These are phyloP conservation scores for Sporisorium iseilematis-ciliati DNA, from an alignment of 1,284 basidiomycete species.

Conservation along the genomic window DNA sequence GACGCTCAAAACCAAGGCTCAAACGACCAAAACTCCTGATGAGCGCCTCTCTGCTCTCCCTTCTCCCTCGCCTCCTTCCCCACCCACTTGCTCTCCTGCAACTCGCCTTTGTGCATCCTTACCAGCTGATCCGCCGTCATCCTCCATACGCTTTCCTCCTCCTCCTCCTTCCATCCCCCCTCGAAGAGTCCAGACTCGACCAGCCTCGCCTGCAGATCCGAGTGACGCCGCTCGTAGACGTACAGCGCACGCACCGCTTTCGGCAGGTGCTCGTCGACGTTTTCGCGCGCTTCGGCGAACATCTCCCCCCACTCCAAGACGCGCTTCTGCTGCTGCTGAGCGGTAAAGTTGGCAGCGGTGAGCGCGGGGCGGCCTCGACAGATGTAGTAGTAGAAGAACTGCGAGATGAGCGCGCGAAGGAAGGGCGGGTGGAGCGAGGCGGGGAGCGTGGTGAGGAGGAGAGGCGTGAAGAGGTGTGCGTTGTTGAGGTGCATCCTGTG, in stretches of 20 bases:
- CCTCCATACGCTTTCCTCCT: conserved; percentile 10
- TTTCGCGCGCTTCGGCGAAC: conserved; percentile 6
- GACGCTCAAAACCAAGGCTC: conserved; percentile 12
- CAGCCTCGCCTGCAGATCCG: neutral
- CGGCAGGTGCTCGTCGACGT: conserved; percentile 42
- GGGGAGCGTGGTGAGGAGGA: conserved; percentile 13
- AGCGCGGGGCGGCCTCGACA: conserved; percentile 31
- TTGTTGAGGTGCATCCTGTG: conserved; percentile 50
- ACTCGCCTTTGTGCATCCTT: conserved; percentile 16
- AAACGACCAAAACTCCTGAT: conserved; percentile 43
- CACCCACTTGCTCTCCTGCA: conserved; percentile 11
- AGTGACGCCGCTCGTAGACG: conserved; percentile 11
- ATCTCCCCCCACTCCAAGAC: conserved; percentile 16
- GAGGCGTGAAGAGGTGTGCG: conserved; percentile 38
- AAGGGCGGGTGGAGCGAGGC: neutral
- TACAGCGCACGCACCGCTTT: conserved; percentile 39
- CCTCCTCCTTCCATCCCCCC: neutral
- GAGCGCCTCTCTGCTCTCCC: conserved; percentile 11
- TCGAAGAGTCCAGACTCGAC: neutral
- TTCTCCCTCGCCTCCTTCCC: neutral
- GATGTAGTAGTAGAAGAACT: conserved; percentile 37
- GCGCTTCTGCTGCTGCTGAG: neutral
- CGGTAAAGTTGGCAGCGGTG: neutral
- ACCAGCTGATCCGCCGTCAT: conserved; percentile 24
- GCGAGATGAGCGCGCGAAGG: conserved; percentile 22